A percentile compares a stretch with the other conserved stretches of the same genome.
Evolutionary conservation across 768 basidiomycete species (phyloP).

Genomic region (Termitomyces heimii): DNA sequence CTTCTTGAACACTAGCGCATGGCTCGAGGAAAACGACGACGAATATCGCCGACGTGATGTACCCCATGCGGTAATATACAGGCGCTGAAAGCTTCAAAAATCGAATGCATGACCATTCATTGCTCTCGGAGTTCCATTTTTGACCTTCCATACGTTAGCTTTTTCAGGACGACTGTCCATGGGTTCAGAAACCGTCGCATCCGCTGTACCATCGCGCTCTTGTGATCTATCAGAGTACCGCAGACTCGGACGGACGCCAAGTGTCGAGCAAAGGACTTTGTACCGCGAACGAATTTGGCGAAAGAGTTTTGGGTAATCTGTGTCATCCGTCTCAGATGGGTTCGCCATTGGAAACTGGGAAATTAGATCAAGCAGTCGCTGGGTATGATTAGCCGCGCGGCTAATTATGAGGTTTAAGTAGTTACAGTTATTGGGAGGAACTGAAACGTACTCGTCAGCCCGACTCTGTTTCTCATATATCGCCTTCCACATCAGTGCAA

Average conservation of each 20-base stretch:
- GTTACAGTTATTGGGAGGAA: not conserved
- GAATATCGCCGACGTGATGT: not conserved
- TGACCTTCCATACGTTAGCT: constrained; percentile 7
- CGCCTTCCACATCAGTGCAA: constrained; percentile 64
- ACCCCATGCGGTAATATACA: not conserved
- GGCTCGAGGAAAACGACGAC: not conserved
- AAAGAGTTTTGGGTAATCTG: constrained; percentile 75
- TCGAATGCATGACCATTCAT: constrained; percentile 10
- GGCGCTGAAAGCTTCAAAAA: constrained; percentile 2
- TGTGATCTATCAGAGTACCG: constrained; percentile 25
- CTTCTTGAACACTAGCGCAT: not conserved
- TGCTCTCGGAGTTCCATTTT: constrained; percentile 1
- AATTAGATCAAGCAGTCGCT: constrained; percentile 66
- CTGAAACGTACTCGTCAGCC: constrained; percentile 41
- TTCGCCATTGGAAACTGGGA: constrained; percentile 74
- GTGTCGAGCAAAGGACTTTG: constrained; percentile 74
- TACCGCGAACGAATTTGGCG: constrained; percentile 86
- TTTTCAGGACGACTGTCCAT: constrained; percentile 1
- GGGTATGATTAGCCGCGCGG: constrained; percentile 57
- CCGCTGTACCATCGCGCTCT: constrained; percentile 12
- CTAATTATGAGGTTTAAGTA: constrained; percentile 21
- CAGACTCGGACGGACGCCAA: constrained; percentile 55
- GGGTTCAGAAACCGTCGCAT: constrained; percentile 5
- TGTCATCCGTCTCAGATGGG: constrained; percentile 44
- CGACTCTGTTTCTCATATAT: constrained; percentile 36